phyloP scores from a whole-genome alignment of 23 red algal genomes.

The Chondrus crispus region DNA sequence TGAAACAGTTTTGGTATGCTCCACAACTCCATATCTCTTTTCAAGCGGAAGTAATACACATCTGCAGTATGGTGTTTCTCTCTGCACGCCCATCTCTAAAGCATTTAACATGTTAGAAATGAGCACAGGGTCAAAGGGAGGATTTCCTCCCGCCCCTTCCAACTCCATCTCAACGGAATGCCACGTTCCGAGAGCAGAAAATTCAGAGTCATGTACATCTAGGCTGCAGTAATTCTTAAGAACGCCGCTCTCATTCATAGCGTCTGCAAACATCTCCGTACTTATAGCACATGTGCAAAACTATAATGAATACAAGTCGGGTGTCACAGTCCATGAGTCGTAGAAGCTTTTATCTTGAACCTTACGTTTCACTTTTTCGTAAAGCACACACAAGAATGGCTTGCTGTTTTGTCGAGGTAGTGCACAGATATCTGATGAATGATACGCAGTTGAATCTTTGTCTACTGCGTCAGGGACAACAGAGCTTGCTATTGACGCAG shows the following conservation, averaged over 20 bases:
- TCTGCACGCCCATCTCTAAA: background rate
- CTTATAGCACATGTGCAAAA: background rate
- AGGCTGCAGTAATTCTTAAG: background rate
- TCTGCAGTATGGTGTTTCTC: background rate
- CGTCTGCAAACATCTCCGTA: background rate
- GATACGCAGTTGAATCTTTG: too few species aligned
- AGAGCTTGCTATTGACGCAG: too few species aligned
- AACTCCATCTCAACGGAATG: too few species aligned
- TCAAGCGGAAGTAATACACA: background rate
- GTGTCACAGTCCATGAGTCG: background rate
- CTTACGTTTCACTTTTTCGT: background rate
- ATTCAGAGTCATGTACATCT: too few species aligned
- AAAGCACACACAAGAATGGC: too few species aligned
- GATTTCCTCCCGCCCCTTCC: background rate
- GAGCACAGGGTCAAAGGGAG: background rate
- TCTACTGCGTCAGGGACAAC: too few species aligned
- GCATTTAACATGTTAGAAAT: background rate
- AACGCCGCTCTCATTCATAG: background rate
- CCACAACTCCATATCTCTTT: background rate
- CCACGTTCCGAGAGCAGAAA: too few species aligned
- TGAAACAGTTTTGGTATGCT: background rate
- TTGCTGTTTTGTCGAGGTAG: too few species aligned
- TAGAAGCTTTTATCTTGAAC: background rate
- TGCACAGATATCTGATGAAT: too few species aligned
- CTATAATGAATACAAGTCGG: background rate